Base-by-base conservation (phyloP, 768 basidiomycete genomes). In the Epithele typhae region DNA sequence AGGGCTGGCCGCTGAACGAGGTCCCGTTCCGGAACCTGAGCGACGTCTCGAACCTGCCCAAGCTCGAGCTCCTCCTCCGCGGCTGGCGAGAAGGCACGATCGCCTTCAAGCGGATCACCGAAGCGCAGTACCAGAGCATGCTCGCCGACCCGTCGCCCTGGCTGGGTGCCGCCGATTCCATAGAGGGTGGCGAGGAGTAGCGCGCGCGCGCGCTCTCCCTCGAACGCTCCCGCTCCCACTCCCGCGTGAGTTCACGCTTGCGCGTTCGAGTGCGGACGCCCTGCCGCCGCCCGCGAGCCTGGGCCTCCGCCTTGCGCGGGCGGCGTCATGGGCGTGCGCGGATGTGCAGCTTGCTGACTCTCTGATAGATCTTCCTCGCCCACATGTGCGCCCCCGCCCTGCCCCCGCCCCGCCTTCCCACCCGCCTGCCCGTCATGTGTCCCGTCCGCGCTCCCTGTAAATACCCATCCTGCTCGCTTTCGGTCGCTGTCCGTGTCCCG, bases 11-110 rank as follows among this genome's bases (percentile, higher is more conserved):
- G 37, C 33, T 46, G 25, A 42, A 48, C 10, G 59, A 62, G 47
- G 55, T 62, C 36, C 58, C 61, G 10, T 62, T 62, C 53, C 47
- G 54, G 48, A 62, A 62, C 48, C 54, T 62, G 27, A 59, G 57
- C 56, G 59, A 62, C 51, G 56, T 62, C 24, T 56, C 61, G 6
- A 62, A 60, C 56, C 43, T 60, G 11, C 55, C 54, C 42, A 60
- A 57, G 45, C 48, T 62, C 25, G 61, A 62, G 45, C 46, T 55
- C 12, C 52, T 62, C 7, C 49, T 60, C 24, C 54, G 47, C 12
- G 61, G 61, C 2, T 62, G 61, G 61, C 53, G 58, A 48, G 43
- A 37, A n/a, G 53, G 57, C 7, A 25, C 50, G 37, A 62, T 62
- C 34, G 47, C 44, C 24, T 62, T 62, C 53, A 19, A 49, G 4